A percentile compares a stretch with the other conserved stretches of the same genome.
These are phyloP conservation scores for Immersiporthe knoxdaviesiana DNA, from an alignment of 2,329 filamentous ascomycete species.

Conservation along the genomic window DNA sequence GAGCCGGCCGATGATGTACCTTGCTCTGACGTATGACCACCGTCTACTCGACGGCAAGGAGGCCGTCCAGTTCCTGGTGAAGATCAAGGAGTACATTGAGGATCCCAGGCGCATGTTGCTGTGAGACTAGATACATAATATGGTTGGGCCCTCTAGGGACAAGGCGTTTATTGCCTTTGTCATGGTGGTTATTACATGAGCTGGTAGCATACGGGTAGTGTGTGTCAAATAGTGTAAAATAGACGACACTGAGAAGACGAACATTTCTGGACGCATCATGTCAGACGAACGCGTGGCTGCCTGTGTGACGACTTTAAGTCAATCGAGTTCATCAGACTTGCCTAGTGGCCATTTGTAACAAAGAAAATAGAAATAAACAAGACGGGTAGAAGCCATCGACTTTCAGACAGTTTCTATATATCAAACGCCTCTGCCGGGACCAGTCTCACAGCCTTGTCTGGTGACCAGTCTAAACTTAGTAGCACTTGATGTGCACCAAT, in stretches of 20 bases:
- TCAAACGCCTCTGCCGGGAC: too few species aligned
- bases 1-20: constrained; percentile 99
- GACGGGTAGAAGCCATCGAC: too few species aligned
- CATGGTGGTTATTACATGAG: constrained; percentile 10
- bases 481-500: too few species aligned
- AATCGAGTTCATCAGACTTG: neutral
- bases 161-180: constrained; percentile 3
- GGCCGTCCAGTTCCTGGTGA: constrained; percentile 93
- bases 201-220: constrained; percentile 21
- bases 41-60: constrained; percentile 92
- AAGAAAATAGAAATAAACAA: too few species aligned
- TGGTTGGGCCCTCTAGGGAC: neutral
- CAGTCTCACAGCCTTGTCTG: too few species aligned
- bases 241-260: constrained; percentile 18
- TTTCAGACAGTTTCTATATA: too few species aligned
- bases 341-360: too few species aligned
- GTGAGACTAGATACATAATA: constrained; percentile 35
- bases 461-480: too few species aligned
- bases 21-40: constrained; percentile 97
- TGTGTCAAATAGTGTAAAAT: constrained; percentile 30
- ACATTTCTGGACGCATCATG: neutral
- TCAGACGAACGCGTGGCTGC: neutral
- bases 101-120: constrained; percentile 92
- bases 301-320: neutral
- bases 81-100: constrained; percentile 97